Base-by-base conservation (phyloP, 495 filamentous ascomycete species). In the Sabuloglossum arenarium region DNA sequence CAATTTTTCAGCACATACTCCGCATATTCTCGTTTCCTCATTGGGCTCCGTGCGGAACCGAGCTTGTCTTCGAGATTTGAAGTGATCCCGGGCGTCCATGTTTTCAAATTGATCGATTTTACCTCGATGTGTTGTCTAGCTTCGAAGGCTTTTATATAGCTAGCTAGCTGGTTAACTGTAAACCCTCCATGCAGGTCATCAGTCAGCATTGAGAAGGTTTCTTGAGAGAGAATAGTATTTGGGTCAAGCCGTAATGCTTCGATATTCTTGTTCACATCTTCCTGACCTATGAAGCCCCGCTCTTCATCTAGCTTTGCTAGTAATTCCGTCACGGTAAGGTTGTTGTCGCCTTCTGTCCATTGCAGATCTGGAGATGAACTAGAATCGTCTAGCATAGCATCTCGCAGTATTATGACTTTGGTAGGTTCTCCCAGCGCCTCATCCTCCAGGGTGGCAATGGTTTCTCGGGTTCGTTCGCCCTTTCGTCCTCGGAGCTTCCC, bases 341-440 rank as follows among this genome's bases (percentile, higher is more conserved):
- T 37, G 16, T 39, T 10, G 29, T 10, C 1, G 34, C n/a, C 28
- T 23, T 23, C 16, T 55, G 19, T 25, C n/a, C 25, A 50, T 21
- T 55, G 14, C 5, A 16, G n/a, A 11, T 56, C 12, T 14, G 5
- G 1, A 23, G 25, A 19, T 27, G 25, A 29, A 23, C 55, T 23
- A 30, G 21, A 12, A 16, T 27, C 25, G n/a, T 51, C 19, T 12
- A 28, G 19, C 37, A 10, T 56, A 12, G 47, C 23, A 19, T 58
- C 56, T 55, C 56, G 56, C 14, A 58, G 29, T 12, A 58, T 21
- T 12, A 58, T 51, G n/a, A 58, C 56, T 24, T 58, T 10, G 9
- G 29, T 16, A 24, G 56, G 56, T 23, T 52, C 51, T 53, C 56
- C 56, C 14, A 54, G 34, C 23, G 56, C 46, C 9, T 25, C 42